These are phyloP conservation scores for Melaleuca quinquenervia DNA, from an alignment of 345 rosid species.

Conservation along the genomic window DNA sequence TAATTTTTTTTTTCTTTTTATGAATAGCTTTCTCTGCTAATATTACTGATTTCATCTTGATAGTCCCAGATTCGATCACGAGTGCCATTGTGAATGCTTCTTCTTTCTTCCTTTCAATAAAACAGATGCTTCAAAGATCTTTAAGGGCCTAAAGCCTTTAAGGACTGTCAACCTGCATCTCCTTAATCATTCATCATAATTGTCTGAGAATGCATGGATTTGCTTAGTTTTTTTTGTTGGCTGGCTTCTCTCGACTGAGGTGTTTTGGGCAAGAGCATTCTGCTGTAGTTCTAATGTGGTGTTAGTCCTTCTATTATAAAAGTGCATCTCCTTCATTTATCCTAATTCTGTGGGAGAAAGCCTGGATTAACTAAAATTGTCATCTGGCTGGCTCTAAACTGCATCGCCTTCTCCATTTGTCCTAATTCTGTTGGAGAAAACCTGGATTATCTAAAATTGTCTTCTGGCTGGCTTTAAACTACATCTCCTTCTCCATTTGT, in stretches of 20 bases:
- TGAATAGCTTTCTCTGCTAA: neutral
- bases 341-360: neutral
- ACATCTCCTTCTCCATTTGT: neutral
- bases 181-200: neutral
- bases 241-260: neutral
- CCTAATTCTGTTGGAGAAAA: neutral
- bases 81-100: neutral
- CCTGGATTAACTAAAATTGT: neutral
- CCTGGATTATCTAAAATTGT: too few relatives aligned
- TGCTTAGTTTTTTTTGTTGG: neutral
- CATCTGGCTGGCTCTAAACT: neutral
- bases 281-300: neutral
- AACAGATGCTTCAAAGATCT: neutral
- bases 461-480: neutral
- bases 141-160: neutral
- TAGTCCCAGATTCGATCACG: neutral
- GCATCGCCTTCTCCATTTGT: neutral
- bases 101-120: neutral
- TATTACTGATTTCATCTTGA: neutral
- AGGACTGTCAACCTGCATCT: neutral
- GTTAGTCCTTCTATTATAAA: neutral
- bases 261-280: neutral
- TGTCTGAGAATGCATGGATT: neutral
- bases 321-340: neutral
- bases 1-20: neutral